Evolutionary conservation across 2,329 filamentous ascomycete genomes (phyloP).

Genomic region (Ophiostoma piceae): DNA sequence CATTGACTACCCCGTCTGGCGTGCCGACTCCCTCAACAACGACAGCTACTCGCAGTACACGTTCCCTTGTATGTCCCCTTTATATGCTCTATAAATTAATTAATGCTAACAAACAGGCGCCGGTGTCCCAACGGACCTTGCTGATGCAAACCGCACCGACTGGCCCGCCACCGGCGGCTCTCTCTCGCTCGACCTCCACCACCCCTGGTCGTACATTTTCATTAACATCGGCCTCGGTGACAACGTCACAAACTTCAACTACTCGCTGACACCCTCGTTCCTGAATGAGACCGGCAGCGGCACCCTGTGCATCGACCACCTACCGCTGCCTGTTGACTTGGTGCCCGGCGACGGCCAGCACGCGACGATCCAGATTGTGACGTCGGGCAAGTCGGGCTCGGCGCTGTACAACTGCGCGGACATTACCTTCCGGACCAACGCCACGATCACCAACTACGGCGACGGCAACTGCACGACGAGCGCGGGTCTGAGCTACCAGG

Average conservation of each 20-base stretch:
- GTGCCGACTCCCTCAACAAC: slow-evolving; percentile 43
- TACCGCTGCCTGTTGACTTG: slow-evolving; percentile 49
- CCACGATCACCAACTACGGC: slow-evolving; percentile 40
- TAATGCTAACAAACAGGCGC: slow-evolving; percentile 40
- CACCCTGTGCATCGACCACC: slow-evolving; percentile 58
- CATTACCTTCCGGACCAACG: slow-evolving; percentile 53
- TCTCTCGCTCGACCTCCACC: slow-evolving; percentile 46
- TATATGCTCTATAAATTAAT: too few relatives aligned
- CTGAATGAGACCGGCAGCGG: slow-evolving; percentile 57
- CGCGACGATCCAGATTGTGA: slow-evolving; percentile 65
- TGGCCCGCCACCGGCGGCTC: slow-evolving; percentile 50
- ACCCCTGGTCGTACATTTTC: slow-evolving; percentile 49
- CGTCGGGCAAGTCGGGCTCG: slow-evolving; percentile 50
- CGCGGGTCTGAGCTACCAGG: slow-evolving; percentile 45
- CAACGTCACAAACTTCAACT: slow-evolving; percentile 60
- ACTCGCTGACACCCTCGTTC: slow-evolving; percentile 56
- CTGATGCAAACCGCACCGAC: slow-evolving; percentile 44
- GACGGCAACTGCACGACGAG: slow-evolving; percentile 53
- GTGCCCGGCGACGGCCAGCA: slow-evolving; percentile 55
- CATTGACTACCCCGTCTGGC: slow-evolving; percentile 45
- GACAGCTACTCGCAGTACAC: slow-evolving; percentile 45
- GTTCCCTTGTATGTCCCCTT: slow-evolving; percentile 43
- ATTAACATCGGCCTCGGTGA: slow-evolving; percentile 47
- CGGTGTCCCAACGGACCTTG: slow-evolving; percentile 40
- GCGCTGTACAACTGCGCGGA: slow-evolving; percentile 74